These are phyloP conservation scores for Agrocybe chaxingu DNA, from an alignment of 768 basidiomycete genomes.

Conservation along the genomic window DNA sequence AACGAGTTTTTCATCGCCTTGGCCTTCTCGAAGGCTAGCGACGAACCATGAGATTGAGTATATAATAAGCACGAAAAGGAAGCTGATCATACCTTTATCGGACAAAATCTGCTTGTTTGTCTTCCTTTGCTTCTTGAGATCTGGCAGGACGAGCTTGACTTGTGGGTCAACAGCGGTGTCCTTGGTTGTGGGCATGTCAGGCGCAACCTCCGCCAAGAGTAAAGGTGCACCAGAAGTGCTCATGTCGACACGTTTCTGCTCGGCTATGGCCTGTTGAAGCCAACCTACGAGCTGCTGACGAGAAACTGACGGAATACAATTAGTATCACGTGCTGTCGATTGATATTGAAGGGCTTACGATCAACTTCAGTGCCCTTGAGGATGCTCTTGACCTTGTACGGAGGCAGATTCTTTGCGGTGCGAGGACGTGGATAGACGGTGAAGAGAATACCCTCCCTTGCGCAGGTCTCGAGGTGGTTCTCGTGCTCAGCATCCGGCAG, in stretches of 20 bases:
- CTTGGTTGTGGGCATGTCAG: conserved; percentile 32
- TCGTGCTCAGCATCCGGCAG: conserved; percentile 62
- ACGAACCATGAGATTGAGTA: neutral
- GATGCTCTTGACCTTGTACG: conserved; percentile 83
- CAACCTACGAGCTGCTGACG: conserved; percentile 70
- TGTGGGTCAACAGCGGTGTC: conserved; percentile 37
- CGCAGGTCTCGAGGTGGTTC: conserved; percentile 63
- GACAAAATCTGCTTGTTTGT: conserved; percentile 65
- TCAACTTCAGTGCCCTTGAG: conserved; percentile 76
- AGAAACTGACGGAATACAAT: conserved; percentile 29
- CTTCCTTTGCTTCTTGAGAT: conserved; percentile 73
- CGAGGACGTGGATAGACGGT: conserved; percentile 51
- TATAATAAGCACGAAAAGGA: neutral
- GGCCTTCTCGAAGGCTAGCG: conserved; percentile 62
- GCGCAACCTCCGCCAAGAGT: conserved; percentile 32
- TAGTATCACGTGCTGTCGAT: neutral
- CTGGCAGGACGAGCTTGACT: conserved; percentile 67
- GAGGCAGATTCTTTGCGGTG: conserved; percentile 52
- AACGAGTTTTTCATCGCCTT: conserved; percentile 56
- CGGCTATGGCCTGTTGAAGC: conserved; percentile 74
- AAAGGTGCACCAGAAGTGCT: conserved; percentile 55
- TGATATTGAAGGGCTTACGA: conserved; percentile 36
- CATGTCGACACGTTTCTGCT: conserved; percentile 74
- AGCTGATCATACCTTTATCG: conserved; percentile 52
- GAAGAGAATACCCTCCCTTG: conserved; percentile 81